These are phyloP conservation scores for Phaeosphaeria sp. DNA, from an alignment of 2,329 filamentous ascomycete genomes.

Conservation along the genomic window DNA sequence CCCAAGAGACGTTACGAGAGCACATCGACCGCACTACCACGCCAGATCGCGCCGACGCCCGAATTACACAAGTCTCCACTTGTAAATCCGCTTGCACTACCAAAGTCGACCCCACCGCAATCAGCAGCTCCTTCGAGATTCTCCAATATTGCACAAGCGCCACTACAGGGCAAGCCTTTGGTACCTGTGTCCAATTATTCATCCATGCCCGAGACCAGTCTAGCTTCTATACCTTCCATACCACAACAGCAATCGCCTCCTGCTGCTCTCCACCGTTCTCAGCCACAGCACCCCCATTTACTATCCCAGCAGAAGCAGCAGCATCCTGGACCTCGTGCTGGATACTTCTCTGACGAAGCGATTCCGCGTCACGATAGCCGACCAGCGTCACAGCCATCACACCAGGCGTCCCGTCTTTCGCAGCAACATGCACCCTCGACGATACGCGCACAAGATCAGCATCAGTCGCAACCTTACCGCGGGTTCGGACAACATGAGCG, in stretches of 20 bases:
- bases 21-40: slow-evolving; percentile 45
- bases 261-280: slow-evolving; percentile 27
- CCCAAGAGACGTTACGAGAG: slow-evolving; percentile 56
- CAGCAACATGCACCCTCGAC: slow-evolving; percentile 37
- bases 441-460: slow-evolving; percentile 35
- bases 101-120: slow-evolving; percentile 49
- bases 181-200: slow-evolving; percentile 29
- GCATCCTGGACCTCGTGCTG: slow-evolving; percentile 39
- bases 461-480: slow-evolving; percentile 34
- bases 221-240: slow-evolving; percentile 35
- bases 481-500: slow-evolving; percentile 35
- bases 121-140: slow-evolving; percentile 33
- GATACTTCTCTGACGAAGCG: slow-evolving; percentile 46
- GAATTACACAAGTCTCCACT: slow-evolving; percentile 50
- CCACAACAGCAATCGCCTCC: slow-evolving; percentile 41
- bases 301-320: slow-evolving; percentile 38
- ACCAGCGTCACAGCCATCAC: slow-evolving; percentile 35
- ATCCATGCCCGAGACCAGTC: slow-evolving; percentile 33
- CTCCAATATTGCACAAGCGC: slow-evolving; percentile 42
- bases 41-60: slow-evolving; percentile 54
- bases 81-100: slow-evolving; percentile 29
- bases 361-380: slow-evolving; percentile 36
- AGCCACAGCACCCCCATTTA: slow-evolving; percentile 35
- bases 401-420: slow-evolving; percentile 29
- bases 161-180: slow-evolving; percentile 33